Conservation (phyloP, 192 early-diverging fungal genomes). For the Borealophlyctis nickersoniae region DNA sequence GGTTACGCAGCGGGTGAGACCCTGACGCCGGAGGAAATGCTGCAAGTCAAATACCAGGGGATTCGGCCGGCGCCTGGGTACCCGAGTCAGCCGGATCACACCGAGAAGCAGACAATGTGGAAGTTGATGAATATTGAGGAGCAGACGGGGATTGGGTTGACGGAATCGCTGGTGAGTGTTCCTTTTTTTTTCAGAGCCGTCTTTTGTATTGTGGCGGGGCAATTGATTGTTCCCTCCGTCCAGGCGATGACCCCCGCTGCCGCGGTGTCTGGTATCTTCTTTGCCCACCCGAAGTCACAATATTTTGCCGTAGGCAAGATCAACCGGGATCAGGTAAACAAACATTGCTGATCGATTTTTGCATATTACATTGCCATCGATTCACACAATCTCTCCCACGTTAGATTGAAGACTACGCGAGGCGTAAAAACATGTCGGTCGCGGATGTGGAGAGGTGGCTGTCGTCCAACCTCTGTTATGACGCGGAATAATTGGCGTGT, state of each 20-base stretch:
- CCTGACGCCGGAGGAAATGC: slow-evolving; percentile 73
- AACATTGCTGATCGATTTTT: neutral
- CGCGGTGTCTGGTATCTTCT: slow-evolving; percentile 74
- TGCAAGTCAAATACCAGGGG: slow-evolving; percentile 91
- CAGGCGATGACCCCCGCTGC: slow-evolving; percentile 90
- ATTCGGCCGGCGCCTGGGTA: slow-evolving; percentile 95
- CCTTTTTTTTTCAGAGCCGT: neutral
- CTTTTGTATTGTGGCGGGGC: neutral
- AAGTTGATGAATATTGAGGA: slow-evolving; percentile 74
- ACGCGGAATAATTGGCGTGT: slow-evolving; percentile 31
- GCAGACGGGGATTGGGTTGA: slow-evolving; percentile 80
- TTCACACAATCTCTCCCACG: neutral
- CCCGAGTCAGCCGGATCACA: slow-evolving; percentile 93
- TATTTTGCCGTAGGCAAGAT: slow-evolving; percentile 98
- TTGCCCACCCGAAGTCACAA: slow-evolving; percentile 71
- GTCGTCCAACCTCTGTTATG: slow-evolving; percentile 70
- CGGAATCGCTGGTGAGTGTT: slow-evolving; percentile 70
- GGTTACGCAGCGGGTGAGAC: slow-evolving; percentile 81
- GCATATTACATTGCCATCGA: no score
- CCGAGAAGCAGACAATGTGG: slow-evolving; percentile 94
- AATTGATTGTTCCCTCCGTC: neutral
- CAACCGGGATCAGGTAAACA: slow-evolving; percentile 71
- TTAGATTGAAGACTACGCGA: slow-evolving; percentile 66
- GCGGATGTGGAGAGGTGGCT: slow-evolving; percentile 74
- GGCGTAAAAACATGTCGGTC: slow-evolving; percentile 62